Evolutionary conservation across 202 grass and related monocot species (phyloP), one percentile per base, ranked within the genome.

Genomic region (Dendrocalamus latiflorus): DNA sequence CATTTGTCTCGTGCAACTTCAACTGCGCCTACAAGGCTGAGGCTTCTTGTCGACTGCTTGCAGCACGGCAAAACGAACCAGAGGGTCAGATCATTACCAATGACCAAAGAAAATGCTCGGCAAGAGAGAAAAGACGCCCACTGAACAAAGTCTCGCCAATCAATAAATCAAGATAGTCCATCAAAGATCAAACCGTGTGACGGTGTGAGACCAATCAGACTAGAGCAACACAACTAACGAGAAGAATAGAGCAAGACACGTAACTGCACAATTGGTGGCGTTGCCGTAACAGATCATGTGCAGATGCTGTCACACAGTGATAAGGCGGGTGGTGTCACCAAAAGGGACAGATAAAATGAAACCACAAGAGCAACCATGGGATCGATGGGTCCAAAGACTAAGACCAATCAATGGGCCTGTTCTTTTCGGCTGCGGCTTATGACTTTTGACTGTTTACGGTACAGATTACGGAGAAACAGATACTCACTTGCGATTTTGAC

Each of bases 251-350:
- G 59, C 28, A 22, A 34, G 58, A 6, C 59, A 79, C 68, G 67
- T 72, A 78, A 68, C 49, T 64, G 41, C 30, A 36, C 17, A 30
- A 30, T 3, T 38, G 45, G n/a, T 65, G 87, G 55, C 54, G 18
- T 50, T 13, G 18, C 57, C 65, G 82, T 83, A 64, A 64, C 8
- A 20, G 64, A n/a, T 76, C 87, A 76, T 85, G 87, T 43, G 87
- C 72, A 14, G 76, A 68, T 55, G 41, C n/a, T 45, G 18, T 64
- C 48, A 30, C 34, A 15, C 38, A 6, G 56, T 12, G 79, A 50
- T 28, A 49, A 49, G 30, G 65, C 13, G 33, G 67, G 43, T n/a
- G 24, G 54, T 39, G 66, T 22, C 70, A 42, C 9, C 2, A 65
- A 68, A 37, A 47, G 48, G 51, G 69, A 33, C 26, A 43, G 17